Conservation (phyloP, 2,329 filamentous ascomycete species). For the Claviceps arundinis region DNA sequence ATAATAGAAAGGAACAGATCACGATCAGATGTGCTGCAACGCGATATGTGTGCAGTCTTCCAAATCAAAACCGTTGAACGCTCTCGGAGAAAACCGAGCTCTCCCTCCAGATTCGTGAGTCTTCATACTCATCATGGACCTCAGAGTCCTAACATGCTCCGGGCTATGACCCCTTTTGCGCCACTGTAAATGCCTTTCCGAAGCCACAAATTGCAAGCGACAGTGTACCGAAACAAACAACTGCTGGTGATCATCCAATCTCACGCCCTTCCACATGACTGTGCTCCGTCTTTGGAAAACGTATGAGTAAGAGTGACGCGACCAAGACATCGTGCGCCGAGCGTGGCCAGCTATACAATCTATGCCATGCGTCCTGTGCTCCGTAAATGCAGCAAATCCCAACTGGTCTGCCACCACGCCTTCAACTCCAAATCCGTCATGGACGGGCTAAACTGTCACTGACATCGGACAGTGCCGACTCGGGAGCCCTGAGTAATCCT, state of each 20-base stretch:
- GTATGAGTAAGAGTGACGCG: neutral
- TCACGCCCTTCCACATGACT: neutral
- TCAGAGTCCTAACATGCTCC: constrained; percentile 2
- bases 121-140: neutral
- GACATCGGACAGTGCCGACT: neutral
- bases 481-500: neutral
- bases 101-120: neutral
- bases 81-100: neutral
- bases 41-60: neutral
- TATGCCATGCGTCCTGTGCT: constrained; percentile 5
- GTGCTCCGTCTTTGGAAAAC: constrained; percentile 1
- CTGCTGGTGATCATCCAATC: constrained; percentile 4
- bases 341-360: constrained; percentile 3
- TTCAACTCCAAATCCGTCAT: constrained; percentile 3
- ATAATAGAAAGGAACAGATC: neutral
- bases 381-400: constrained; percentile 1
- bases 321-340: constrained; percentile 4
- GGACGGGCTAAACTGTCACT: neutral
- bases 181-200: constrained; percentile 1
- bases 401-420: constrained; percentile 2
- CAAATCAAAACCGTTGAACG: neutral
- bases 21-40: constrained; percentile 2
- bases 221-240: constrained; percentile 2
- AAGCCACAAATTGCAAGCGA: constrained; percentile 4
- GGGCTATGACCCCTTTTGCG: constrained; percentile 3